Evolutionary conservation across 768 basidiomycete genomes (phyloP), one percentile per base, ranked within the genome.

Genomic region (Lentinula guzmanii): DNA sequence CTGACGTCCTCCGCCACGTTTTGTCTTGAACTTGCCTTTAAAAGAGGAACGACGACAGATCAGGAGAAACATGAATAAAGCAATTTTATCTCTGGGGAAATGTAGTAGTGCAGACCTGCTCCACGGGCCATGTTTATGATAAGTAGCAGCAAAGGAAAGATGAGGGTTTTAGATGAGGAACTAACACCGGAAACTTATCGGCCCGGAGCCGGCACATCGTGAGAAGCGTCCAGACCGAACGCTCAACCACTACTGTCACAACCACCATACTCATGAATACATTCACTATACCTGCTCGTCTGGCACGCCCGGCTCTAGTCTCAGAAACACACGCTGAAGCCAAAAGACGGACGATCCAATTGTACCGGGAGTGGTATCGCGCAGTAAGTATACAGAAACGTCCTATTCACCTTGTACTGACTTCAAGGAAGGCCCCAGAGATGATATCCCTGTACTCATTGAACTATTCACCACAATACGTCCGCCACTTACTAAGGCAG

Each of bases 311-410:
- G 5, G 82, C 90, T 3, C 77, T 80, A 41, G 73, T 81, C n/a
- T 92, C 91, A 0, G 69, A 75, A 21, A 79, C 67, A 62, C 69
- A 79, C 5, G 73, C 76, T n/a, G 85, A 90, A 52, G 86, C 91
- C 5, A 84, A 89, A 34, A 75, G 75, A 21, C 82, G 91, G 37
- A 86, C 84, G 9, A 75, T 94, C 18, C 79, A 88, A 51, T 82
- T 97, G 11, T 99, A 98, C 79, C 81, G 95, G 62, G 88, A 86
- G 71, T 99, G 96, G 96, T 90, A 95, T 71, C 89, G 97, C 64
- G 82, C 87, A 51, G 96, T 97, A 69, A 67, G 92, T 84, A 45
- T 33, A 52, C 55, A 16, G 18, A 28, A 56, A 15, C 15, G 3
- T 60, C 31, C 35, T 34, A 54, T 15, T 64, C 21, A 52, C 46